phyloP scores from a whole-genome alignment of 176 grass and related monocot species.

The Phragmites australis region DNA sequence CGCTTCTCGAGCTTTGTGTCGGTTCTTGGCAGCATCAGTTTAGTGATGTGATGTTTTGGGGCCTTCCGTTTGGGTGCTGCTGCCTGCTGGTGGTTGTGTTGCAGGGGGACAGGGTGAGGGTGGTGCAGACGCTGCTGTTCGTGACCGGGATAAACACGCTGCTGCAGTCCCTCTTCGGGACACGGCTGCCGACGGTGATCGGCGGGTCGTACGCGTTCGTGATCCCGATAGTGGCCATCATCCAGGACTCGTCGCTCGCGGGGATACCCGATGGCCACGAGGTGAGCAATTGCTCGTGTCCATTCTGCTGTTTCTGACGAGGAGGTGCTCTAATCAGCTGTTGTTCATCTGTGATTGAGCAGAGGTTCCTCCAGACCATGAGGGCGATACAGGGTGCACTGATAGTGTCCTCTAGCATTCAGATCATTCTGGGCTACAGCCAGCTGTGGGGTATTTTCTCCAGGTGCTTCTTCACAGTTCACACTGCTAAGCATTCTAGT shows the following conservation, averaged over 20 bases:
- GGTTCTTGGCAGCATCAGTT: background rate
- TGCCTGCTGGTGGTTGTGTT: too few species aligned
- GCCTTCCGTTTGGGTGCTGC: background rate
- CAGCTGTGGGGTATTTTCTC: conserved; percentile 99
- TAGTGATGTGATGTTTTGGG: conserved; percentile 25
- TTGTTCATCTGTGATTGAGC: conserved; percentile 27
- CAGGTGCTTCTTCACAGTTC: conserved; percentile 49
- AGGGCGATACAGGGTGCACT: conserved; percentile 88
- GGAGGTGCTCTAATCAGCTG: background rate
- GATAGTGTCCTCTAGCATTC: conserved; percentile 95
- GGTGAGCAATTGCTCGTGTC: conserved; percentile 27
- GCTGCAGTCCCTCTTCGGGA: conserved; percentile 94
- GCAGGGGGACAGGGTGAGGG: conserved; percentile 93
- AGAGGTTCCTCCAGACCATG: conserved; percentile 98
- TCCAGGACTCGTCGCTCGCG: conserved; percentile 62
- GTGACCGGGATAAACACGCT: conserved; percentile 96
- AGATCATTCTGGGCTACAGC: conserved; percentile 98
- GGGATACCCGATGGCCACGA: conserved; percentile 66
- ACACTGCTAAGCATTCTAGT: background rate
- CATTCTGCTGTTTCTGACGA: background rate
- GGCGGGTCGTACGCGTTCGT: conserved; percentile 93
- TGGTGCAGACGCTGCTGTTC: conserved; percentile 96
- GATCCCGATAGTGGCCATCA: conserved; percentile 87
- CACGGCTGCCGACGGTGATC: conserved; percentile 82
- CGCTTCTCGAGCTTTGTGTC: background rate